Evolutionary conservation across 1,139 yeast species (phyloP).

Genomic region (Yamadazyma atmosphaerica): DNA sequence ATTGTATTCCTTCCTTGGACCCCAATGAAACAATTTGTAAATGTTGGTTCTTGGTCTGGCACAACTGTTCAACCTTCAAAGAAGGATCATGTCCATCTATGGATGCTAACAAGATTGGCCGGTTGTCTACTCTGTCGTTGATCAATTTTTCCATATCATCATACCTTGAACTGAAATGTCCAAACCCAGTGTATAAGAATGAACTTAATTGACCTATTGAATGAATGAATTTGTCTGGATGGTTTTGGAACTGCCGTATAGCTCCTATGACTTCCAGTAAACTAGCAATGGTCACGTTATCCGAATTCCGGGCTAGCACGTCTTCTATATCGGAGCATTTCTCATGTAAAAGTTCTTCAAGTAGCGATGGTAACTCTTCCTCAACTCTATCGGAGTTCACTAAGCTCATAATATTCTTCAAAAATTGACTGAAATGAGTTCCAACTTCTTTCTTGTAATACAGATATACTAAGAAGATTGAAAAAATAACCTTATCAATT

Average conservation of each 20-base stretch:
- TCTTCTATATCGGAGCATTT: constrained; percentile 1
- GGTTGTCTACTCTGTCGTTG: constrained; percentile 6
- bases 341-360: constrained; percentile 1
- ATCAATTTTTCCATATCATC: constrained; percentile 24
- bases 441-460: constrained; percentile 29
- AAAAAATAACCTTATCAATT: constrained; percentile 49
- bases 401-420: constrained; percentile 9
- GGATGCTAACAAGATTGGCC: constrained; percentile 56
- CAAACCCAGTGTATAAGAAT: constrained; percentile 25
- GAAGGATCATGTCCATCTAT: constrained; percentile 71
- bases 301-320: not conserved
- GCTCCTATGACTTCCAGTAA: constrained; percentile 1
- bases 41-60: constrained; percentile 24
- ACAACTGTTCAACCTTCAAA: constrained; percentile 48
- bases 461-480: constrained; percentile 35
- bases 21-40: constrained; percentile 69
- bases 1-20: constrained; percentile 61
- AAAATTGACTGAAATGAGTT: constrained; percentile 17
- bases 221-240: constrained; percentile 17
- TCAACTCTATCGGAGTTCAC: constrained; percentile 6
- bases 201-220: constrained; percentile 18
- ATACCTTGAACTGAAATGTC: constrained; percentile 27
- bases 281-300: constrained; percentile 2
- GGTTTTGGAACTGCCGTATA: constrained; percentile 11
- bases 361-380: constrained; percentile 1